Conservation (phyloP, 257 asterid genomes). For the Vinca minor region DNA sequence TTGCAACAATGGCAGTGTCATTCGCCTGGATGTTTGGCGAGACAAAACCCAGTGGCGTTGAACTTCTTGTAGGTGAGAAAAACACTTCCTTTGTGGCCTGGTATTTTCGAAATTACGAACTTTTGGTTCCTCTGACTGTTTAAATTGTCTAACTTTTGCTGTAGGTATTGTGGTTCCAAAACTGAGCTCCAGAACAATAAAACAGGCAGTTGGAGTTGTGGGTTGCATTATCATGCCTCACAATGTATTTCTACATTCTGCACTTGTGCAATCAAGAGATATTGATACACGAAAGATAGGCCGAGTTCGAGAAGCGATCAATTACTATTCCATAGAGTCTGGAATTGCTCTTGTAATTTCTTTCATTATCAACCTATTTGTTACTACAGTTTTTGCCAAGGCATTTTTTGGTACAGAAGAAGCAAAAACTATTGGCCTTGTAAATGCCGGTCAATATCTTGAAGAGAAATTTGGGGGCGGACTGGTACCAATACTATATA, state of each 20-base stretch:
- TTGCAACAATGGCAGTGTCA: constrained; percentile 68
- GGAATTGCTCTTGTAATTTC: constrained; percentile 20
- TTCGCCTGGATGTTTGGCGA: constrained; percentile 76
- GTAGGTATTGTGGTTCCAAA: constrained; percentile 29
- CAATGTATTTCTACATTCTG: constrained; percentile 35
- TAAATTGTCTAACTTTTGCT: neutral
- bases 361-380: constrained; percentile 29
- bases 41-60: constrained; percentile 44
- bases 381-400: constrained; percentile 28
- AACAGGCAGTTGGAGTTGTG: constrained; percentile 33
- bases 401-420: constrained; percentile 25
- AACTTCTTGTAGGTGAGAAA: constrained; percentile 40
- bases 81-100: neutral
- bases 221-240: constrained; percentile 35
- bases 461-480: constrained; percentile 33
- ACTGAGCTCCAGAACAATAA: constrained; percentile 26
- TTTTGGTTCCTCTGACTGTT: neutral
- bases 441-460: constrained; percentile 31
- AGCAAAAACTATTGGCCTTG: constrained; percentile 28
- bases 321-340: constrained; percentile 30
- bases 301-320: constrained; percentile 27
- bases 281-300: constrained; percentile 22
- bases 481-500: constrained; percentile 29
- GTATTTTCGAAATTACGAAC: neutral
- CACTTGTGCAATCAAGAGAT: constrained; percentile 32